phyloP scores from a whole-genome alignment of 345 rosid genomes.

The Rhizophora mangle region DNA sequence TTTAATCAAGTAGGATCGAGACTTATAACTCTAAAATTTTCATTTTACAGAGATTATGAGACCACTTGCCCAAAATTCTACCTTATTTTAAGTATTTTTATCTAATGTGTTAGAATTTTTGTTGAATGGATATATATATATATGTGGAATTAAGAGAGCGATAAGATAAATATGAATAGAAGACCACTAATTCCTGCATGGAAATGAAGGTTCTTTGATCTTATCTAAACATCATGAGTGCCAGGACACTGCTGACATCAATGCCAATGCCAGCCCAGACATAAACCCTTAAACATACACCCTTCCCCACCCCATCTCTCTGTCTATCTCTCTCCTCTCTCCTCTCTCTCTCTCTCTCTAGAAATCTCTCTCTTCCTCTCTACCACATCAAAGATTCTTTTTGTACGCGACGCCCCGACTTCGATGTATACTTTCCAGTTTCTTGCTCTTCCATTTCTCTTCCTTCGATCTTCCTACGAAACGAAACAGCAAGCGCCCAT shows the following conservation, averaged over 20 bases:
- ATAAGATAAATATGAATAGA: not conserved
- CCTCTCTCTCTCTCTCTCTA: constrained; percentile 1
- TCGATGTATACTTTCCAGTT: constrained; percentile 11
- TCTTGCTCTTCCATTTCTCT: not conserved
- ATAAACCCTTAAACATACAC: constrained; percentile 43
- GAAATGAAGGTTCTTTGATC: constrained; percentile 20
- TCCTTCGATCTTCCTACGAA: not conserved
- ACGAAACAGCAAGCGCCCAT: too few relatives aligned
- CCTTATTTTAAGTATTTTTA: too few relatives aligned
- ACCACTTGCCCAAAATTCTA: too few relatives aligned
- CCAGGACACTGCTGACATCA: constrained; percentile 22
- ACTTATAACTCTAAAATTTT: too few relatives aligned
- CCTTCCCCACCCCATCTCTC: constrained; percentile 3
- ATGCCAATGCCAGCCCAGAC: constrained; percentile 38
- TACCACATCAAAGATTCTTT: constrained; percentile 48
- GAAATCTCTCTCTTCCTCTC: not conserved
- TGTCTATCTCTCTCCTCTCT: constrained; percentile 3
- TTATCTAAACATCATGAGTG: constrained; percentile 17
- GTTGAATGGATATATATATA: too few relatives aligned
- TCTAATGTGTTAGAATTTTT: too few relatives aligned
- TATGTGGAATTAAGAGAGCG: too few relatives aligned
- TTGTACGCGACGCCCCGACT: constrained; percentile 85
- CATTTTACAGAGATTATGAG: too few relatives aligned
- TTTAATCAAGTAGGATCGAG: too few relatives aligned
- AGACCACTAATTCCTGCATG: not conserved